phyloP scores from a whole-genome alignment of 2,329 filamentous ascomycete genomes.

The Xylaria sp. region DNA sequence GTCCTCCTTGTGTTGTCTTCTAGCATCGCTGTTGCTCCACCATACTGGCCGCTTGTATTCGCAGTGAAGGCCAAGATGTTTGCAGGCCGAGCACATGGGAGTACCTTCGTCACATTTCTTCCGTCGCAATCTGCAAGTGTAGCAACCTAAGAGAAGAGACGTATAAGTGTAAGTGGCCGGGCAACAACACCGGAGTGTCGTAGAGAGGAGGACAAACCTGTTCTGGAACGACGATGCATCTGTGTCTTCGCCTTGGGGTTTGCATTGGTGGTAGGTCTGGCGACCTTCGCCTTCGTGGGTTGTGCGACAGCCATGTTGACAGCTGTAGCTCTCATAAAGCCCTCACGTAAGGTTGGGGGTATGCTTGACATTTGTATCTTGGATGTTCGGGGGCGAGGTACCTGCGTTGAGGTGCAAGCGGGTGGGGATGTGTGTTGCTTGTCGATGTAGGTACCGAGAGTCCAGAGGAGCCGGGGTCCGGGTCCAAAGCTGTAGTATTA shows the following conservation, averaged over 20 bases:
- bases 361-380: slow-evolving; percentile 61
- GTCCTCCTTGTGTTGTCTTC: slow-evolving; percentile 81
- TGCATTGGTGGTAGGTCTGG: slow-evolving; percentile 47
- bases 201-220: slow-evolving; percentile 60
- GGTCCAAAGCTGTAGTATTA: slow-evolving; percentile 32
- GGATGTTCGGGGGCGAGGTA: slow-evolving; percentile 34
- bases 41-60: slow-evolving; percentile 96
- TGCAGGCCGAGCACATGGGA: slow-evolving; percentile 60
- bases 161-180: slow-evolving; percentile 30
- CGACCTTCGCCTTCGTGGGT: slow-evolving; percentile 53
- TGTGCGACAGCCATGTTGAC: slow-evolving; percentile 59
- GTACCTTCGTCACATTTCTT: slow-evolving; percentile 66
- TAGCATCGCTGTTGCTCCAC: slow-evolving; percentile 91
- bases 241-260: slow-evolving; percentile 67
- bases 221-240: slow-evolving; percentile 90
- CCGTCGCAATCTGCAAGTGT: slow-evolving; percentile 60
- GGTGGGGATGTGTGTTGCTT: slow-evolving; percentile 29
- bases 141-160: slow-evolving; percentile 48
- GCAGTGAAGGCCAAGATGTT: slow-evolving; percentile 74
- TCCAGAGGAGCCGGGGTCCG: slow-evolving; percentile 31
- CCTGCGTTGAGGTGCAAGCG: slow-evolving; percentile 38
- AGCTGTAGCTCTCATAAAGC: slow-evolving; percentile 44
- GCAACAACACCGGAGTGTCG: not conserved
- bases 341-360: slow-evolving; percentile 55
- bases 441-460: slow-evolving; percentile 28